Base-by-base conservation (phyloP, 176 grass and related monocot genomes). In the Avena atlantica region DNA sequence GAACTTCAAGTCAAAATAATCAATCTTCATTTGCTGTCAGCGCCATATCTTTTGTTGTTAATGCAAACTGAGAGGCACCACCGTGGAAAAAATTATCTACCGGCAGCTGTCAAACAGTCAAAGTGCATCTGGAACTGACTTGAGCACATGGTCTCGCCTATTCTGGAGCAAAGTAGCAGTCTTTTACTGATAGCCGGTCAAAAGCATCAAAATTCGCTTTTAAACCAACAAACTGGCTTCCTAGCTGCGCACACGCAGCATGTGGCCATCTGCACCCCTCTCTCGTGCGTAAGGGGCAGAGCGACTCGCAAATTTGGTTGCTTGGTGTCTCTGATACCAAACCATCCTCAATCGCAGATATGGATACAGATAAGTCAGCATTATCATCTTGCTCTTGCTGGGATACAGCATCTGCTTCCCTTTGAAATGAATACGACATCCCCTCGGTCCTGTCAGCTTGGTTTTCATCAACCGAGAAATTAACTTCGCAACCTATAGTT, bases 151-250 rank as follows among this genome's bases (percentile, higher is more conserved):
- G 10, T 74, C 47, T 72, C 44, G 37, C 66, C 87, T 96, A 99
- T 68, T 94, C 90, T 77, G 87, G 79, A 75, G 86, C 89, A 81
- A 99, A 99, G 87, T 99, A 96, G 74, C 87, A 71, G 70, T 99
- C 92, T 42, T 99, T 74, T 90, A 99, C 90, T 0, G 94, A 91
- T 62, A 99, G 55, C 23, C 87, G 90, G 21, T 99, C 92, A 68
- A 99, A 99, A 65, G 97, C 97, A 83, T 96, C 97, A 73, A 99
- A 96, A 86, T 99, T 94, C 34, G 97, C 97, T 83, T 93, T 99
- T 72, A 99, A 85, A 81, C 94, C 89, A 89, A 99, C 83, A 72
- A 99, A 99, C 71, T 99, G 94, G 81, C 97, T 96, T 80, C 92
- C 94, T 74, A 94, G 79, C 86, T 94, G 97, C 52, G 94, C 90